Base-by-base conservation (phyloP, 169 alveolate genomes). In the Plasmodium gallinaceum region DNA sequence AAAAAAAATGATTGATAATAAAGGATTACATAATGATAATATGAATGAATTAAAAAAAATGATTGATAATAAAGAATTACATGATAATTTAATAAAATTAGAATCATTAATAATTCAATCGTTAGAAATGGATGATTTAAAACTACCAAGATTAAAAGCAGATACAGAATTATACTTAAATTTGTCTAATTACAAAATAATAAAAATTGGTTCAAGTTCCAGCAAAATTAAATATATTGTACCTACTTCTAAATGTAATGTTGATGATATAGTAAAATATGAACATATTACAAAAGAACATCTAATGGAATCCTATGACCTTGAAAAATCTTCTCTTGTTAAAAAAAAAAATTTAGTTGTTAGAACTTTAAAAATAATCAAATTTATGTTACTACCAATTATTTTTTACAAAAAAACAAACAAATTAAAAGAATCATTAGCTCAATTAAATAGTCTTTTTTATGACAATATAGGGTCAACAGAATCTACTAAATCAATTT, bases 261-360 rank as follows among this genome's bases (percentile, higher is more conserved):
- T 61, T 32, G 51, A 74, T 10, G 74, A 74, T 61, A 9, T 74
- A 74, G 12, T 45, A 74, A 74, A 74, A 61, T 60, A 61, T 74
- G 88, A 74, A 62, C 60, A 74, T 51, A 51, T 74, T 43, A 45
- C 74, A 45, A 74, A 18, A 48, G 37, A 43, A 24, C 66, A 74
- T 43, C 14, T 60, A 16, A 61, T 74, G 18, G 45, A 74, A 46
- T 18, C 14, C 0, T 74, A 74, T 46, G 24, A 43, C 16, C 9
- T 39, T 20, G 88, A 74, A 8, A 18, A 45, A 0, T 39, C 88
- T 14, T 7, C 6, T 16, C 45, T 45, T 14, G 16, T 43, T 43
- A 68, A 68, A 46, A 66, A 20, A 37, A 66, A 68, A 46, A 43
- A 10, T 12, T 12, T 74, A 57, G 18, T 74, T 45, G 42, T 57